Evolutionary conservation across 2,329 filamentous ascomycete genomes (phyloP).

Genomic region (Tolypocladium amazonense): DNA sequence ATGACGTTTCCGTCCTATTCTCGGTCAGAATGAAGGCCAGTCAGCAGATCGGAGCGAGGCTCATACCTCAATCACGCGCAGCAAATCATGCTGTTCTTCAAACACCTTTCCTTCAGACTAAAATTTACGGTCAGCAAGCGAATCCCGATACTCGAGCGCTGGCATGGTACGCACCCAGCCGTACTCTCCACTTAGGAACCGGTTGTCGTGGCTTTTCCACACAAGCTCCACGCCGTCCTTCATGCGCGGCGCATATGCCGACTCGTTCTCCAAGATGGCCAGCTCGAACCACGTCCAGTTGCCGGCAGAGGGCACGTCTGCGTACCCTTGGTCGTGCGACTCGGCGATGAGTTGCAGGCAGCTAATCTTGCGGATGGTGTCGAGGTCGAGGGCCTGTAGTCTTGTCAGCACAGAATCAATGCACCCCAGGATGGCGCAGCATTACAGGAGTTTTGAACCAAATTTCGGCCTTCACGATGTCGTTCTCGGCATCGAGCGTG

Average conservation of each 20-base stretch:
- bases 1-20: constrained; percentile 4
- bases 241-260: neutral
- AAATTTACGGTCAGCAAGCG: neutral
- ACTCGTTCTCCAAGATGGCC: neutral
- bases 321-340: constrained; percentile 5
- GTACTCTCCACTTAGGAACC: neutral
- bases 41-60: too few relatives aligned
- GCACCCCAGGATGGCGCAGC: neutral
- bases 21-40: neutral
- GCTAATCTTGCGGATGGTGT: neutral
- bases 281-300: constrained; percentile 9
- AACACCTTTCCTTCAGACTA: neutral
- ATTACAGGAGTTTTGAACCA: neutral
- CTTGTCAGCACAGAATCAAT: neutral
- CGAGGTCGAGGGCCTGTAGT: neutral
- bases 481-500: neutral
- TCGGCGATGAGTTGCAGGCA: constrained; percentile 6
- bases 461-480: neutral
- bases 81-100: constrained; percentile 1
- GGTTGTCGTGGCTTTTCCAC: constrained; percentile 2
- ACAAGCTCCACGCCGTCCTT: constrained; percentile 2
- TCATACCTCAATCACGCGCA: constrained; percentile 2
- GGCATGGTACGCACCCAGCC: neutral
- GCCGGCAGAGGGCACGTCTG: neutral
- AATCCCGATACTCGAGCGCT: neutral